Evolutionary conservation across 495 filamentous ascomycete species (phyloP), one percentile per base, ranked within the genome.

Genomic region (Margaritispora aquatica): DNA sequence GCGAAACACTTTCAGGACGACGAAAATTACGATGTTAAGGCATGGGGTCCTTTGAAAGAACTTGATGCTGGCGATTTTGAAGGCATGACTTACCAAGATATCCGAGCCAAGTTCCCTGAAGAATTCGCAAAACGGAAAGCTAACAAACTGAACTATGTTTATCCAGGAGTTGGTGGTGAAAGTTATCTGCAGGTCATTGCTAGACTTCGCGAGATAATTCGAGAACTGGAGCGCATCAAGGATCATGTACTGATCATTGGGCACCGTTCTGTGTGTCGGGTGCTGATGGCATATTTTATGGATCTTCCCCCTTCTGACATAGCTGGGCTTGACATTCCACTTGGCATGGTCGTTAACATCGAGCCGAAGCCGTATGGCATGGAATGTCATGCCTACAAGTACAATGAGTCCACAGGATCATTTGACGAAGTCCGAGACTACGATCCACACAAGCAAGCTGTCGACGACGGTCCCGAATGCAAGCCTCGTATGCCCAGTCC

Each of bases 301-400:
- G 92, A 94, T 19, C 75, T 98, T 36, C 88, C 88, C 56, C 76
- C 92, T 3, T 88, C 96, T 51, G 86, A 96, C 67, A 92, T 98
- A 57, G 91, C 94, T 24, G 89, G 93, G 60, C 77, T 98, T 44
- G 92, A 97, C 66, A 88, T 96, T 38, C 94, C 94, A 4, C 75
- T 98, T 52, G 94, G 94, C 10, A 88, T 93, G 70, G 75, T 97
- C 22, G 97, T 96, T 68, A 87, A 89, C 66, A 83, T 98, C 52
- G 93, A 98, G 69, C 94, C 94, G 59, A 97, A 96, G 77, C 94
- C 94, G 2, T 98, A 98, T 65, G 94, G 94, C 0, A 92, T 96
- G 57, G 94, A 95, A 50, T 97, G 97, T 71, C 90, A 90, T 69
- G 93, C 92, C 0, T 97, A 96, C 74, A 80, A 82, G 51, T 97